phyloP scores from a whole-genome alignment of 2,329 filamentous ascomycete genomes.

The Botrytis elliptica region DNA sequence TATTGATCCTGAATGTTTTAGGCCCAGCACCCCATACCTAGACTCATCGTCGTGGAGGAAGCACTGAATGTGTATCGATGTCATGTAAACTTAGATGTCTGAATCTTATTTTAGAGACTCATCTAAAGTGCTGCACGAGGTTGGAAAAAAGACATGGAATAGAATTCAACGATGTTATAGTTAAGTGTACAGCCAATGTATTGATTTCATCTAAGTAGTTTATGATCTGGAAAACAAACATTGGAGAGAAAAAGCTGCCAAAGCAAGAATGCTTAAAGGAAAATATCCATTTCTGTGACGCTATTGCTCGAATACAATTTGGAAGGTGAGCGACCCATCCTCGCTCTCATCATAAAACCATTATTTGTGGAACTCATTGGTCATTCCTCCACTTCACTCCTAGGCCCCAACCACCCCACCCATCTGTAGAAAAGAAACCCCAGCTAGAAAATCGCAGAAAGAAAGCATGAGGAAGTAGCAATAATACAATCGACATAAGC shows the following conservation, averaged over 20 bases:
- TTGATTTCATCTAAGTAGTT: neutral
- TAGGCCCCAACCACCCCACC: slow-evolving; percentile 2
- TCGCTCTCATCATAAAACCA: slow-evolving; percentile 17
- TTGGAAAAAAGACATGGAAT: neutral
- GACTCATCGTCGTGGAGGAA: neutral
- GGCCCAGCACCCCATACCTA: no score
- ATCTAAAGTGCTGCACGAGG: neutral
- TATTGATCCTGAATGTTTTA: neutral
- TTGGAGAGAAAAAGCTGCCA: neutral
- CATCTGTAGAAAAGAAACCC: slow-evolving; percentile 17
- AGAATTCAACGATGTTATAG: slow-evolving; percentile 29
- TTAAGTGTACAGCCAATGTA: slow-evolving; percentile 40
- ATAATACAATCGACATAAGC: slow-evolving; percentile 22
- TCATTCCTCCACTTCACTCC: slow-evolving; percentile 2
- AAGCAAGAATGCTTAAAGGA: neutral
- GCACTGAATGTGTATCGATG: neutral
- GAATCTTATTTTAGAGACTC: neutral
- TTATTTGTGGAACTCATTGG: slow-evolving; percentile 7
- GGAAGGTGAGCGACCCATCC: slow-evolving; percentile 5
- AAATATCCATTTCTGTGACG: neutral
- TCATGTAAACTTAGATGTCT: neutral
- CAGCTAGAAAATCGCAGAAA: slow-evolving; percentile 13
- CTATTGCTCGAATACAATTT: slow-evolving; percentile 20
- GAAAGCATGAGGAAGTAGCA: slow-evolving; percentile 16
- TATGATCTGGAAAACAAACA: neutral